Percentiles rank a stretch among this genome's conserved stretches.
Evolutionary conservation across 2,329 filamentous ascomycete species (phyloP).

Genomic region (Ceratocystis smalleyi): DNA sequence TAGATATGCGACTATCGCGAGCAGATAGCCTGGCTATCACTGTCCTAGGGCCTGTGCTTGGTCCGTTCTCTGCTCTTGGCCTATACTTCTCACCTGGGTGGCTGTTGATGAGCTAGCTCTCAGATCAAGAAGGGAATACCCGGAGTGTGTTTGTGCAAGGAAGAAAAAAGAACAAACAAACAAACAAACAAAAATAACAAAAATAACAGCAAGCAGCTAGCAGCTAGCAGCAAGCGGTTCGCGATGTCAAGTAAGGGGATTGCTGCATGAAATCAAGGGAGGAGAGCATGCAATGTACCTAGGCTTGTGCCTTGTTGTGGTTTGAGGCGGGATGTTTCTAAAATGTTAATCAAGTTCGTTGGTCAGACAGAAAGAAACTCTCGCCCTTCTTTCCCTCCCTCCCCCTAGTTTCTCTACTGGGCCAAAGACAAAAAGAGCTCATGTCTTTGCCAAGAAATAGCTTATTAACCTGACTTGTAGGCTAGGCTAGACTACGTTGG

Average conservation of each 20-base stretch:
- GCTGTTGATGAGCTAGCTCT: neutral
- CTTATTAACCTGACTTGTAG: neutral
- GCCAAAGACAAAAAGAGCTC: neutral
- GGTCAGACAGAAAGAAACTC: neutral
- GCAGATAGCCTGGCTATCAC: neutral
- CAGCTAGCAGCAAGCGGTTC: too few relatives aligned
- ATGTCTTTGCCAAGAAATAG: neutral
- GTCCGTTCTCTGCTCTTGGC: neutral
- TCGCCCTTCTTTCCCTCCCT: too few relatives aligned
- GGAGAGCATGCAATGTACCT: neutral
- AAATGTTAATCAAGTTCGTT: neutral
- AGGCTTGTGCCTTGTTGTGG: neutral
- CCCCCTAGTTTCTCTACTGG: too few relatives aligned
- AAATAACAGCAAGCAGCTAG: too few relatives aligned
- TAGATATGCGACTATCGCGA: neutral
- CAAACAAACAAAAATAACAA: neutral
- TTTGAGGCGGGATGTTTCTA: neutral
- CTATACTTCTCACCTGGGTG: neutral
- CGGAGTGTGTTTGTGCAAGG: neutral
- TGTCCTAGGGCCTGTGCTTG: neutral
- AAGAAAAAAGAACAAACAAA: neutral
- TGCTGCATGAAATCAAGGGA: neutral
- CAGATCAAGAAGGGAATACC: neutral
- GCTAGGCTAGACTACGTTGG: neutral
- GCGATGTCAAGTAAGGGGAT: too few relatives aligned